These are phyloP conservation scores for Papilionanthe hybrid DNA, from an alignment of 116 monocot genomes.

Conservation along the genomic window DNA sequence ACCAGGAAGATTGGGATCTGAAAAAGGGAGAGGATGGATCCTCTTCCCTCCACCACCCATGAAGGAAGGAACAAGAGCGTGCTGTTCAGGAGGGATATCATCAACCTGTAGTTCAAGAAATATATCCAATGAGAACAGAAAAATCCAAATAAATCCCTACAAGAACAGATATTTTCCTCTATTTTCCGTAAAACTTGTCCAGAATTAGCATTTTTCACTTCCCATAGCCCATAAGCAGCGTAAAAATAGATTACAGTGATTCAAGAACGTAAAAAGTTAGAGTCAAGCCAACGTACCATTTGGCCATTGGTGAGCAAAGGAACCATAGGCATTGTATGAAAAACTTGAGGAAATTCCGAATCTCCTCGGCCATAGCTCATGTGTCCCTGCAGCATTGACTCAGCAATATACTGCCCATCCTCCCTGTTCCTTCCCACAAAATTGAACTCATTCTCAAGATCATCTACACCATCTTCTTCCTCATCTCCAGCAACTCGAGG, in stretches of 20 bases:
- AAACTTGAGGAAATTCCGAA: slow-evolving; percentile 22
- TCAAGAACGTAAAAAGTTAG: background rate
- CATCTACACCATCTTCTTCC: slow-evolving; percentile 45
- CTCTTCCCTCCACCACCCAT: slow-evolving; percentile 49
- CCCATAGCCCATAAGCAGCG: background rate
- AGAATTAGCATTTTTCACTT: background rate
- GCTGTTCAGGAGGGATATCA: slow-evolving; percentile 51
- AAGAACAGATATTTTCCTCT: background rate
- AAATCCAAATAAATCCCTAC: background rate
- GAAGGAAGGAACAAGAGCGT: slow-evolving; percentile 45
- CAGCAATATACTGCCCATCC: slow-evolving; percentile 23
- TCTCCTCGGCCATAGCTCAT: slow-evolving; percentile 51
- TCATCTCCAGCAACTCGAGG: slow-evolving; percentile 44
- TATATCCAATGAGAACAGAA: background rate
- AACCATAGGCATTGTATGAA: slow-evolving; percentile 27
- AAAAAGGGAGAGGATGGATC: slow-evolving; percentile 46
- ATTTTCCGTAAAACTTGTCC: background rate
- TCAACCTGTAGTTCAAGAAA: slow-evolving; percentile 24
- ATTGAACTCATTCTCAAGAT: slow-evolving; percentile 54
- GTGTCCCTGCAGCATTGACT: slow-evolving; percentile 44
- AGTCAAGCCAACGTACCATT: slow-evolving; percentile 22
- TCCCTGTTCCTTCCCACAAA: slow-evolving; percentile 23
- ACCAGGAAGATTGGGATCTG: slow-evolving; percentile 43
- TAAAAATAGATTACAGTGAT: background rate
- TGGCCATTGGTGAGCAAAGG: slow-evolving; percentile 53